These are phyloP conservation scores for Phanerochaete sordida DNA, from an alignment of 768 basidiomycete species.

Conservation along the genomic window DNA sequence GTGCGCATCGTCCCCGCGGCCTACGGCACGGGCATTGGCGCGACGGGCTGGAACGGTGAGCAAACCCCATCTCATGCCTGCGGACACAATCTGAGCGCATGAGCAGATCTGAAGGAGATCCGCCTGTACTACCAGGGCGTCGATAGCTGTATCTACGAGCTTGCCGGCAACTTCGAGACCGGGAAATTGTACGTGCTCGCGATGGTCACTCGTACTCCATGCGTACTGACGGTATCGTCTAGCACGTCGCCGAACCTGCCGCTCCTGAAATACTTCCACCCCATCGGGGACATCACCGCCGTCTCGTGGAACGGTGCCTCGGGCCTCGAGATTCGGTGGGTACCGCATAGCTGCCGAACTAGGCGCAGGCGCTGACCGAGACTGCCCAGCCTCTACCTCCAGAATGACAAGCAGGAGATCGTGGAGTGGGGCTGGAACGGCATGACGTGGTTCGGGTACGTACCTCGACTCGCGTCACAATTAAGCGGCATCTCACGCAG, in stretches of 20 bases:
- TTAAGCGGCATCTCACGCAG: neutral
- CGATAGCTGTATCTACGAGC: neutral
- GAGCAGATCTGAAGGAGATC: neutral
- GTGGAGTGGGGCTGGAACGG: neutral
- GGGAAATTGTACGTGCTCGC: neutral
- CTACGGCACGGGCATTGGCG: neutral
- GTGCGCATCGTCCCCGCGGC: neutral
- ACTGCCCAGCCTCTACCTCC: neutral
- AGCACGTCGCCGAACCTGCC: neutral
- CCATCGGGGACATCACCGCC: slow-evolving; percentile 3
- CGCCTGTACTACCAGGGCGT: slow-evolving; percentile 4
- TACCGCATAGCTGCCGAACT: neutral
- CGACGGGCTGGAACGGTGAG: neutral
- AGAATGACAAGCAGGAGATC: neutral
- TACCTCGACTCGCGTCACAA: neutral
- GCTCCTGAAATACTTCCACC: neutral
- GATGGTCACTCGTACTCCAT: neutral
- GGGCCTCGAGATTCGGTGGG: neutral
- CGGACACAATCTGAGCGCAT: neutral
- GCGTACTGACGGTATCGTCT: neutral
- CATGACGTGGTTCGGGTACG: neutral
- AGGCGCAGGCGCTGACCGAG: neutral
- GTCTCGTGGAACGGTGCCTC: neutral
- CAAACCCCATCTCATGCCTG: neutral
- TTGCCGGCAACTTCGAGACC: neutral